Base-by-base conservation (phyloP, 2,329 filamentous ascomycete genomes). In the Alternaria postmessia region DNA sequence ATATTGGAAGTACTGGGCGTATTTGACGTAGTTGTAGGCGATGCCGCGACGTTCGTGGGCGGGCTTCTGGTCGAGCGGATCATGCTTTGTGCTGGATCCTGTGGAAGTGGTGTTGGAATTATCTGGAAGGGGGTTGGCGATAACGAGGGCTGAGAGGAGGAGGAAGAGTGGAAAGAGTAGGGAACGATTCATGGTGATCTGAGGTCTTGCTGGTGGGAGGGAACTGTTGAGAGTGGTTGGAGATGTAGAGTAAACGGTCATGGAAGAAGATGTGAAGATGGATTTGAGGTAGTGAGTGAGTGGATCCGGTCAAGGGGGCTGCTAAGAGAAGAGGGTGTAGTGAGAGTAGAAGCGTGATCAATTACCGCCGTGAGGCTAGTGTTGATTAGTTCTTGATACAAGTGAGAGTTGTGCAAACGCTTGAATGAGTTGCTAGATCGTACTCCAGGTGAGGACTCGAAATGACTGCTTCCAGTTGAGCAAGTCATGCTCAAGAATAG, bases 1-100 rank as follows among this genome's bases (percentile, higher is more conserved):
- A 5, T 8, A 38, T 1, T n/a, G 16, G 76, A 91, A 89, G 66
- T 76, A 68, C 47, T 80, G 75, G 68, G 85, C 81, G 22, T 88
- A 79, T 9, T 64, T 68, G 55, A 82, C 80, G 26, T 86, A 78
- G 78, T 91, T 91, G 85, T 87, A 92, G 46, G 86, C 85, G 41
- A 91, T 75, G 71, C 89, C 89, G 69, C 88, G 88, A 84, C 67
- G 66, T 1, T 51, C 24, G 9, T 52, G 39, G 5, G 56, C 49
- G 14, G 61, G 53, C 1, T 34, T 47, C 88, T 89, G 71, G 73
- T 72, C 52, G 9, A 52, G 54, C 2, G 38, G 22, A 44, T 51
- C 44, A 41, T 47, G 26, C 7, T 30, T 26, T n/a, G 49, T 14
- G 9, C 22, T 51, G 24, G 30, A 36, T 7, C 46, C 46, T 3